Base-by-base conservation (phyloP, 2,329 filamentous ascomycete species). In the Ascochyta rabiei region DNA sequence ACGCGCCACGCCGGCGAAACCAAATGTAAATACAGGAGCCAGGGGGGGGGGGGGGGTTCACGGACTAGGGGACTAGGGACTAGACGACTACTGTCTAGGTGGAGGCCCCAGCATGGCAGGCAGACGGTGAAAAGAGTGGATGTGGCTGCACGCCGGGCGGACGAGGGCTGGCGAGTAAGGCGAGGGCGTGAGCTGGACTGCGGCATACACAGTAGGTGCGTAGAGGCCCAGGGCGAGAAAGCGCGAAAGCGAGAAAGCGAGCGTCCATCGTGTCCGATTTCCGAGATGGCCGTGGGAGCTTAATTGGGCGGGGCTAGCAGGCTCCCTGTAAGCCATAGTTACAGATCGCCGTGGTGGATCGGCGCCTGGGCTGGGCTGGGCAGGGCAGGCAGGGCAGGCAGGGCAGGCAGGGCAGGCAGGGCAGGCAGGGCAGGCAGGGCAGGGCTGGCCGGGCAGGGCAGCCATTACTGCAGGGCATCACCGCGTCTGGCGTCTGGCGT, bases 271-370 rank as follows among this genome's bases (percentile, higher is more conserved):
- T 51, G 42, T 74, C 70, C 68, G 71, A 72, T 73, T 71, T 71
- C 69, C 72, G 68, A 74, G 61, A 58, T 63, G 59, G 61, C 61
- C 54, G 37, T 55, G 67, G 64, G 33, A 26, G 19, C 49, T 30
- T n/a, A n/a, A n/a, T n/a, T 45, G 51, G 67, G 70, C 63, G 69
- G 69, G 69, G 68, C 68, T 60, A 65, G 56, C 57, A 57, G 63
- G 62, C 66, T 59, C 65, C 67, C 63, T 68, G 67, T 56, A 66
- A 59, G 66, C 68, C 70, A 67, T 66, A 60, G 69, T 73, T 70
- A 73, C 68, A 70, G 71, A 74, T 74, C 71, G 68, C 60, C 69
- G 53, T 62, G 61, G 64, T 70, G 63, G 70, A 75, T 74, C 70
- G 69, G 62, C 71, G 56, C 56, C 62, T 66, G 66, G 67, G n/a